These are phyloP conservation scores for Didymella exigua DNA, from an alignment of 2,329 filamentous ascomycete genomes.

Conservation along the genomic window DNA sequence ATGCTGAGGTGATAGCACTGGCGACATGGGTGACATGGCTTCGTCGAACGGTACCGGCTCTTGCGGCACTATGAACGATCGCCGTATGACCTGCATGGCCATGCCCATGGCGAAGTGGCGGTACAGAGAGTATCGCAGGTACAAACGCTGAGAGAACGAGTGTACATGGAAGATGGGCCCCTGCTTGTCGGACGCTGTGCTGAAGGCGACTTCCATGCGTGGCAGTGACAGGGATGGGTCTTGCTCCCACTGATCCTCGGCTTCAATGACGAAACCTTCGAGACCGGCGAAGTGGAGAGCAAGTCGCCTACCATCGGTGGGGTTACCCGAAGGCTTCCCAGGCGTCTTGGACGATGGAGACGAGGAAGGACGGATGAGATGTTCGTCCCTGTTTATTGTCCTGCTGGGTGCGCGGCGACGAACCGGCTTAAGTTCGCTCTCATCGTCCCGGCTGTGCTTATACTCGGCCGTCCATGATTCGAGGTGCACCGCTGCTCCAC, in stretches of 20 bases:
- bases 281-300: constrained; percentile 81
- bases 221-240: constrained; percentile 88
- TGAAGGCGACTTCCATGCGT: constrained; percentile 83
- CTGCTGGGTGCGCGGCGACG: constrained; percentile 76
- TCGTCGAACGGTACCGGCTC: constrained; percentile 20
- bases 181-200: constrained; percentile 82
- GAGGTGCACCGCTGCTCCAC: constrained; percentile 83
- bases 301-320: constrained; percentile 78
- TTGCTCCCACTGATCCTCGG: constrained; percentile 78
- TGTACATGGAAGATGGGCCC: constrained; percentile 89
- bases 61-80: constrained; percentile 47
- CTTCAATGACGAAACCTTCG: constrained; percentile 90
- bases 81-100: constrained; percentile 71
- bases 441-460: constrained; percentile 76
- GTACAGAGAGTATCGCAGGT: constrained; percentile 89
- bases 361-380: constrained; percentile 61
- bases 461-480: constrained; percentile 91
- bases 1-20: constrained; percentile 26
- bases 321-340: constrained; percentile 54
- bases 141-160: constrained; percentile 76
- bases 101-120: constrained; percentile 89
- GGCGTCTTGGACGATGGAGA: constrained; percentile 56
- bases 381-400: constrained; percentile 63
- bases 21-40: constrained; percentile 20
- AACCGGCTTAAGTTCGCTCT: constrained; percentile 60